Conservation (phyloP, 257 asterid genomes). For the Solanum ossicruentum region DNA sequence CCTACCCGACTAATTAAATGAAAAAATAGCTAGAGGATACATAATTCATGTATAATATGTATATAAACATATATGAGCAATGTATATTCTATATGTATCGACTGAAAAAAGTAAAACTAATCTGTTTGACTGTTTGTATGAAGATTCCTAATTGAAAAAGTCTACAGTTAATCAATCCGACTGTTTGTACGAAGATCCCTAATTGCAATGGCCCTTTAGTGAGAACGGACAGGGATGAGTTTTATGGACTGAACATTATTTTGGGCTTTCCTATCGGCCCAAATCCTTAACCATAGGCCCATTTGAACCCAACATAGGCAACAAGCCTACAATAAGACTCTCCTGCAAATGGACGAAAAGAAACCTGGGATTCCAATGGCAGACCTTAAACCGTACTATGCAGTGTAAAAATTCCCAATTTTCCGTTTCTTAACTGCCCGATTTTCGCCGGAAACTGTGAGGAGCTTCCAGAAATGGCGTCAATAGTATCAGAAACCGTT, state of each 20-base stretch:
- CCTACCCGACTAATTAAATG: no score
- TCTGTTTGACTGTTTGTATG: no score
- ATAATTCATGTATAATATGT: background rate
- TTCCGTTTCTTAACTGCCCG: background rate
- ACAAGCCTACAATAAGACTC: background rate
- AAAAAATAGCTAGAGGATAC: no score
- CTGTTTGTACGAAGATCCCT: background rate
- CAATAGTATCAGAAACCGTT: conserved; percentile 38
- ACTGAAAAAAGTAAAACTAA: background rate
- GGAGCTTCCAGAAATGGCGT: conserved; percentile 33
- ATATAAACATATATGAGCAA: background rate
- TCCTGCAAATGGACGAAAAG: background rate
- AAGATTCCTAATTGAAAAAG: background rate
- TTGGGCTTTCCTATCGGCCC: background rate
- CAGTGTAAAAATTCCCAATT: background rate
- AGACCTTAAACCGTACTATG: background rate
- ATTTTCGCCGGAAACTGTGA: background rate
- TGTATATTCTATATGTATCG: background rate
- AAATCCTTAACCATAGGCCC: background rate
- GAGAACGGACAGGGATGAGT: background rate
- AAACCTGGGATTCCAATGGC: background rate
- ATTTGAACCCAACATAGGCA: background rate
- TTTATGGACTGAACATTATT: background rate
- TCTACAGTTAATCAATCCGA: background rate
- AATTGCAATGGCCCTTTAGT: background rate